A percentile compares a stretch with the other conserved stretches of the same genome.
phyloP scores from a whole-genome alignment of 495 filamentous ascomycete genomes.

The Podospora appendiculata region DNA sequence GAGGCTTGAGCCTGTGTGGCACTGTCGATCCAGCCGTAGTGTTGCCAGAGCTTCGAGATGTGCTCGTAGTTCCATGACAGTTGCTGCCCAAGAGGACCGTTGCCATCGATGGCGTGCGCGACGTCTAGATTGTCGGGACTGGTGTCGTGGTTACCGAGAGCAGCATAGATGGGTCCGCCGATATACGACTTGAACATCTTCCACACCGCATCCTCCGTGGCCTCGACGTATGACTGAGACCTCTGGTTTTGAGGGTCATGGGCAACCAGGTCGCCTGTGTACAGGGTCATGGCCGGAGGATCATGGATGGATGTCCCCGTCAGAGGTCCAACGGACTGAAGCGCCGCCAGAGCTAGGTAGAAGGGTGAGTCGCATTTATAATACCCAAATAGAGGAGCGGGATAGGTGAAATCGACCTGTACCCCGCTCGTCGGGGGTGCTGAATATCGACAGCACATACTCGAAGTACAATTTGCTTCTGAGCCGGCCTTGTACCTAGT shows the following conservation, averaged over 20 bases:
- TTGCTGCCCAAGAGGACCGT: constrained; percentile 43
- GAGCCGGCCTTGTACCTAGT: constrained; percentile 46
- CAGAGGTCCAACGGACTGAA: constrained; percentile 49
- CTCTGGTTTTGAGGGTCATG: constrained; percentile 42
- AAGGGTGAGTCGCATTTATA: constrained; percentile 54
- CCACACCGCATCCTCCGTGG: constrained; percentile 42
- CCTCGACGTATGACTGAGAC: constrained; percentile 42
- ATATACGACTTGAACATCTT: constrained; percentile 49
- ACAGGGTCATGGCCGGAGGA: constrained; percentile 42
- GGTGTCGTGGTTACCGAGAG: constrained; percentile 48
- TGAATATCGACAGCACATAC: constrained; percentile 48
- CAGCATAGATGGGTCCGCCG: constrained; percentile 46
- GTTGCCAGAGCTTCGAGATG: constrained; percentile 42
- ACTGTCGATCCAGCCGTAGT: constrained; percentile 43
- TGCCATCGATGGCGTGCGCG: constrained; percentile 38
- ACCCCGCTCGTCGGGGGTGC: constrained; percentile 8
- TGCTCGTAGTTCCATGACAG: constrained; percentile 50
- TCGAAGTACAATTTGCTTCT: constrained; percentile 48
- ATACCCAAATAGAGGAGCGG: constrained; percentile 46
- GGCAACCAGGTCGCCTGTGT: constrained; percentile 50
- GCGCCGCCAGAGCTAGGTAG: constrained; percentile 47
- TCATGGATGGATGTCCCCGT: constrained; percentile 42
- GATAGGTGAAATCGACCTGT: constrained; percentile 26
- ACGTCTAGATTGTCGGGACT: constrained; percentile 43
- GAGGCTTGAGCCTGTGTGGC: constrained; percentile 33